phyloP scores from a whole-genome alignment of 345 rosid genomes.

The Rhizophora apiculata region DNA sequence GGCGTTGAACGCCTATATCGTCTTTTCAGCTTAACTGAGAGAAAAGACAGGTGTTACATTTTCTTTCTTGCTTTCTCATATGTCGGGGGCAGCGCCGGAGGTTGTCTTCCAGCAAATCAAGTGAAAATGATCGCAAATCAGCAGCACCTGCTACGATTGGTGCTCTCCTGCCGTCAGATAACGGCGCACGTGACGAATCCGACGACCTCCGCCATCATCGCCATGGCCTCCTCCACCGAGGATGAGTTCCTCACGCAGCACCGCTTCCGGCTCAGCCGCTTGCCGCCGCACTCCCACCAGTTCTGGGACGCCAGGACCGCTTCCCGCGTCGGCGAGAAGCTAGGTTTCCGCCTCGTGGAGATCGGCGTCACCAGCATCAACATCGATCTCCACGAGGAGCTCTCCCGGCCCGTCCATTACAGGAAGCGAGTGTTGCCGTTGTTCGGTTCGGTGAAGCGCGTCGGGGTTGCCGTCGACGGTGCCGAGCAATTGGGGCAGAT shows the following conservation, averaged over 20 bases:
- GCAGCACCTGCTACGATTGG: constrained; percentile 72
- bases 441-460: constrained; percentile 75
- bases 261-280: constrained; percentile 60
- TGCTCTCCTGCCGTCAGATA: constrained; percentile 77
- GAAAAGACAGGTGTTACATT: too few relatives aligned
- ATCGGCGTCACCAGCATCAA: constrained; percentile 52
- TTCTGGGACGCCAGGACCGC: constrained; percentile 68
- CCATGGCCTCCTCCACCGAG: constrained; percentile 87
- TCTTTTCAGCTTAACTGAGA: too few relatives aligned
- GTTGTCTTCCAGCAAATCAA: too few relatives aligned
- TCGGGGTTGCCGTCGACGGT: constrained; percentile 62
- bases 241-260: constrained; percentile 59
- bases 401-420: constrained; percentile 60
- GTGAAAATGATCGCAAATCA: constrained; percentile 18
- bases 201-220: constrained; percentile 58
- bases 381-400: constrained; percentile 64
- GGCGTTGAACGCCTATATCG: too few relatives aligned
- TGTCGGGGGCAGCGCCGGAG: too few relatives aligned
- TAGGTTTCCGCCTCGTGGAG: constrained; percentile 60
- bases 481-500: constrained; percentile 48
- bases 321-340: constrained; percentile 85
- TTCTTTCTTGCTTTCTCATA: too few relatives aligned
- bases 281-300: constrained; percentile 53
- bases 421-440: constrained; percentile 63
- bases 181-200: constrained; percentile 74